Base-by-base conservation (phyloP, 2,329 filamentous ascomycete genomes). In the Botrytis porri region DNA sequence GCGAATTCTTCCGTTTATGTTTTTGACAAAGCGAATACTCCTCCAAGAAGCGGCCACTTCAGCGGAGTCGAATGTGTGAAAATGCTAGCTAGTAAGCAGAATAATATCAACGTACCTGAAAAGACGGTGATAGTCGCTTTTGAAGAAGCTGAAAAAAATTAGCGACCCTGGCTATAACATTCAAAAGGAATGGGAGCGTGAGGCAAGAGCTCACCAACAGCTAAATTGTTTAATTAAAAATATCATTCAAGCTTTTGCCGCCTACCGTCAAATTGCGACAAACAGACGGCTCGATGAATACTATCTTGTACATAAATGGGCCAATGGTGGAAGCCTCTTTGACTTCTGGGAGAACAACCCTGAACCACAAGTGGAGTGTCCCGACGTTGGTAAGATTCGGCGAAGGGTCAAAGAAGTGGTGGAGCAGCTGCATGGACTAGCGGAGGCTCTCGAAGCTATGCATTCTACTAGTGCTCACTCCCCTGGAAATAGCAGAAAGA, bases 171-270 rank as follows among this genome's bases (percentile, higher is more conserved):
- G 57, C 12, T 70, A 70, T 37, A 14, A 48, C 12, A 70, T 70
- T 9, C 1, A 22, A 3, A 61, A 35, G 4, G 67, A 70, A 70
- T 70, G 54, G 57, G 67, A 70, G 20, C 67, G 67, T 4, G 67
- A 70, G 54, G 54, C 54, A 35, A 70, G 54, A 61, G 67, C 67
- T 29, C 57, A 70, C 8, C 4, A 70, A 61, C 57, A 70, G 54
- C 39, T 70, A 20, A 70, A 61, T 51, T 7, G 4, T 12, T 61
- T 22, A 61, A 43, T 41, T 25, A 4, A 18, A 14, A 43, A 62
- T 22, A 61, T 70, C 14, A 70, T 70, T 4, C 39, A 70, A 70
- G 67, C 57, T 37, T 62, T 70, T 70, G 57, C 37, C 29, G 67
- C 67, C 12, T 70, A 48, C 29, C 57, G 41, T n/a, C 54, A 45